Base-by-base conservation (phyloP, 106 monocot genomes). In the Triglochin maritima region DNA sequence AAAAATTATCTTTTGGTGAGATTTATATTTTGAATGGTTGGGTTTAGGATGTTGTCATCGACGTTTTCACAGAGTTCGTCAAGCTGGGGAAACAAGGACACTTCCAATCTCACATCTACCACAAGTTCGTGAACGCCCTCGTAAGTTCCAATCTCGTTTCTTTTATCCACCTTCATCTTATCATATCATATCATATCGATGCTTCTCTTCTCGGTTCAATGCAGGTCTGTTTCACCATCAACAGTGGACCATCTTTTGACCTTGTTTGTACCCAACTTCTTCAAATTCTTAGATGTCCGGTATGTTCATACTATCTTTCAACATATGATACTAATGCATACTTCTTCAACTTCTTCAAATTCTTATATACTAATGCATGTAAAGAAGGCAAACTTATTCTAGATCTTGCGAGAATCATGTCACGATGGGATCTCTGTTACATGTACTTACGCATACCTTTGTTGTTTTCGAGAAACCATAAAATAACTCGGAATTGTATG, bases 61-160 rank as follows among this genome's bases (percentile, higher is more conserved):
- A 94, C 65, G 83, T 85, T 7, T 53, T 89, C 42, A 87, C 87
- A 89, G 94, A 94, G 74, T 85, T 94, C 64, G 85, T 94, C 50
- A 89, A 94, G 85, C 74, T 75, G 63, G 85, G 87, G 29, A 94
- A 82, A 62, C 71, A 71, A 10, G 87, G 87, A 48, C 80, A 60
- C 44, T 89, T 89, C 51, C 79, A 94, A 49, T 80, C 78, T 7
- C 71, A 80, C 17, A 83, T 94, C 59, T 94, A 89, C 49, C 79
- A 85, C 69, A 81, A 69, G 45, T 79, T 94, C 62, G 49, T 94
- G 4, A 55, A 79, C 17, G 71, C 60, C 46, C 77, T 90, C 60
- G 94, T 85, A 81, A 87, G 86, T 74, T 47, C 12, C 66, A 29
- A 17, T 45, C 5, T 17, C 12, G 17, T 6, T 44, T 9, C 4